Conservation (phyloP, 305 asterid genomes). For the Rubia peregrina region DNA sequence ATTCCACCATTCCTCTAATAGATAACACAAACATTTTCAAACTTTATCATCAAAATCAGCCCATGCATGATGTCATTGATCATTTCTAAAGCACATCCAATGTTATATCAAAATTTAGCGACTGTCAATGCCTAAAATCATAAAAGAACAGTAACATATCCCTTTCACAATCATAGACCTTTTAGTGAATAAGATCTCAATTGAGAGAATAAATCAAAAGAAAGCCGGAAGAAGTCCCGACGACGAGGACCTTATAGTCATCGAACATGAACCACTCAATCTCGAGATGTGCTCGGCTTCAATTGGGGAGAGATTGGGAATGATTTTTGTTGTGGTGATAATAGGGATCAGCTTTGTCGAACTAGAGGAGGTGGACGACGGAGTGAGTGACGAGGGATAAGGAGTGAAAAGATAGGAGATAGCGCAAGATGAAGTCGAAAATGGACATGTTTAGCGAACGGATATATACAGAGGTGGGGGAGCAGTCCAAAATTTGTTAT, state of each 20-base stretch:
- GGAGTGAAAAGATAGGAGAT: too few species aligned
- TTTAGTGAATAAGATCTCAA: constrained; percentile 76
- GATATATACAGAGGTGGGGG: too few species aligned
- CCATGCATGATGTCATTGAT: neutral
- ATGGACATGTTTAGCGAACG: too few species aligned
- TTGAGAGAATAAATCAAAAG: constrained; percentile 56
- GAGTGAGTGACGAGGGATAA: constrained; percentile 70
- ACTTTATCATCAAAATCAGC: constrained; percentile 8
- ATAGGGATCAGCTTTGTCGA: constrained; percentile 35
- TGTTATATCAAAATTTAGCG: neutral
- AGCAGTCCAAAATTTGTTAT: too few species aligned
- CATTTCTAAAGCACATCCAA: neutral
- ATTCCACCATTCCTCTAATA: neutral
- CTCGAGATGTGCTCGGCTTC: constrained; percentile 70
- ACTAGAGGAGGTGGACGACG: constrained; percentile 59
- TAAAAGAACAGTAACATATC: neutral
- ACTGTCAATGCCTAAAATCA: neutral
- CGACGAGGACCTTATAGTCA: constrained; percentile 57
- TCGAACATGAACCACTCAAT: constrained; percentile 76
- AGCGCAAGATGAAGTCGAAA: too few species aligned
- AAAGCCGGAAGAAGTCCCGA: constrained; percentile 79
- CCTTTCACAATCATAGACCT: constrained; percentile 30
- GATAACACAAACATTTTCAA: neutral
- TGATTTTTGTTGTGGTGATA: constrained; percentile 48
- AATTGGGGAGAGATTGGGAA: constrained; percentile 74